phyloP scores from a whole-genome alignment of 179 eudicot species.

The Gypsophila paniculata region DNA sequence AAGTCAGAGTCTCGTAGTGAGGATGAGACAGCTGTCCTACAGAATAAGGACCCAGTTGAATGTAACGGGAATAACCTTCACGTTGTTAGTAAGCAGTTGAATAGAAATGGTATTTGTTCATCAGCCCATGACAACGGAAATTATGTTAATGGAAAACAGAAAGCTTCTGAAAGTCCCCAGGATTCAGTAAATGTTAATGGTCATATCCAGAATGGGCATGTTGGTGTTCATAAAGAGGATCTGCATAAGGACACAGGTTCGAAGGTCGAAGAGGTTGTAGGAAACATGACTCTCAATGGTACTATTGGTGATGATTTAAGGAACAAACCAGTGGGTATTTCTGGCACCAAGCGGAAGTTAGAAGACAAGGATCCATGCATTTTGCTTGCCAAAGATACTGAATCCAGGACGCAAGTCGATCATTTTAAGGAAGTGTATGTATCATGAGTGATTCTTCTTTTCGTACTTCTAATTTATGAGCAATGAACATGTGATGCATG shows the following conservation, averaged over 20 bases:
- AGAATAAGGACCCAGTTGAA: constrained; percentile 33
- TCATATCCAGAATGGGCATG: constrained; percentile 26
- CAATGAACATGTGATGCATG: constrained; percentile 5
- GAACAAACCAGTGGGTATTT: constrained; percentile 25
- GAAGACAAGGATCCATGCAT: constrained; percentile 40
- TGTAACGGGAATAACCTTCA: constrained; percentile 35
- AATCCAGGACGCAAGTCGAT: constrained; percentile 43
- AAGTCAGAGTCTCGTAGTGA: constrained; percentile 30
- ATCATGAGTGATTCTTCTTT: constrained; percentile 5
- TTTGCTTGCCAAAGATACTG: constrained; percentile 50
- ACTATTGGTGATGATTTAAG: constrained; percentile 33
- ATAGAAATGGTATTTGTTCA: constrained; percentile 31
- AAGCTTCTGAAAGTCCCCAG: constrained; percentile 26
- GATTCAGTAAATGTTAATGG: constrained; percentile 47
- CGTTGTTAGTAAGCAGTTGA: constrained; percentile 32
- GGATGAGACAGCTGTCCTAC: constrained; percentile 35
- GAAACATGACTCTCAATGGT: constrained; percentile 23
- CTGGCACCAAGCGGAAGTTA: constrained; percentile 52
- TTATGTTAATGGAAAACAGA: constrained; percentile 27
- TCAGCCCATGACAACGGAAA: constrained; percentile 34
- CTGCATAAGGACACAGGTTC: constrained; percentile 24
- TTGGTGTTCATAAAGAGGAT: constrained; percentile 28
- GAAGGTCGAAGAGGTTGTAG: constrained; percentile 20
- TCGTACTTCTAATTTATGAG: background rate
- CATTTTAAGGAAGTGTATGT: constrained; percentile 68